These are phyloP conservation scores for Usnea hakonensis DNA, from an alignment of 495 filamentous ascomycete genomes.

Conservation along the genomic window DNA sequence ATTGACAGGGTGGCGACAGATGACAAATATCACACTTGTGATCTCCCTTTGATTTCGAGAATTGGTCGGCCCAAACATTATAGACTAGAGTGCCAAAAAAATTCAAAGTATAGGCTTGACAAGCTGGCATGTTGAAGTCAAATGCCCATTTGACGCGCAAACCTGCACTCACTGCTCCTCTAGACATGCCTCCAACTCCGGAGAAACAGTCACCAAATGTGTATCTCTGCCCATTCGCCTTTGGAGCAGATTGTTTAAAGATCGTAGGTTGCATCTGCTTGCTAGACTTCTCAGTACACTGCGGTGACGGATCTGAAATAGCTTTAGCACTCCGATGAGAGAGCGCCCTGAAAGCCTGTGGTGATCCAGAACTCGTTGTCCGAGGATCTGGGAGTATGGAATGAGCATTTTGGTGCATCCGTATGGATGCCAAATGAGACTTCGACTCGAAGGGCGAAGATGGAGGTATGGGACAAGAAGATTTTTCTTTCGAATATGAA, in stretches of 20 bases:
- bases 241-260: neutral
- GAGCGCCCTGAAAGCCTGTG: neutral
- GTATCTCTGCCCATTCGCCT: constrained; percentile 33
- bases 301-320: neutral
- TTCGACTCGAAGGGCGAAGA: neutral
- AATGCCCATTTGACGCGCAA: constrained; percentile 53
- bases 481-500: neutral
- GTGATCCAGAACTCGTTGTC: neutral
- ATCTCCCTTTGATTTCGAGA: constrained; percentile 32
- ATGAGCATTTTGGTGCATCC: neutral
- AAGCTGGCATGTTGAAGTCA: constrained; percentile 51
- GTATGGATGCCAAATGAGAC: no score
- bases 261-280: neutral
- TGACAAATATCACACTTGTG: constrained; percentile 63
- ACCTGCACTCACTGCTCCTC: constrained; percentile 58
- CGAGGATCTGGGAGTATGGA: neutral
- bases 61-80: constrained; percentile 39
- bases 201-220: constrained; percentile 67
- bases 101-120: constrained; percentile 51
- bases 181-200: constrained; percentile 68
- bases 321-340: neutral
- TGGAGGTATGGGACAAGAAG: neutral
- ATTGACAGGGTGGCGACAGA: constrained; percentile 77
- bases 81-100: constrained; percentile 44
- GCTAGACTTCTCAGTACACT: neutral